Evolutionary conservation across 2,329 filamentous ascomycete genomes (phyloP), one percentile per base, ranked within the genome.

Genomic region (Acrocalymma vagum): DNA sequence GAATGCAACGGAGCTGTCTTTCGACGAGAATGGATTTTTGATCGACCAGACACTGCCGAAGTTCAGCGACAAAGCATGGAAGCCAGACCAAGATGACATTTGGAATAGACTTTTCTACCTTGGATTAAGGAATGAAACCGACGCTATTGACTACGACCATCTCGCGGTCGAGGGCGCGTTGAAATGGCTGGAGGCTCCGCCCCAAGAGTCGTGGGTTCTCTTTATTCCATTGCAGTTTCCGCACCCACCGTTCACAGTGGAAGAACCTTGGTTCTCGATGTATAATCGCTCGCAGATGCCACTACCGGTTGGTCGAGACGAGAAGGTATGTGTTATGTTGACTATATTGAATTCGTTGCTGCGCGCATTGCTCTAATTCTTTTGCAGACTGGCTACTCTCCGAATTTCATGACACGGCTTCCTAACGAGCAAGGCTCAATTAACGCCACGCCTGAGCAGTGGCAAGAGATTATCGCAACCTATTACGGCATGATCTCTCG

Each of bases 401-500:
- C 73, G 0, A 55, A 63, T 3, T 77, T 74, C 43, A 72, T 75
- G 68, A 55, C 65, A 25, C 48, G 55, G 0, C 74, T 72, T 31
- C 62, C 71, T 2, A 58, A 67, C 14, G 55, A 54, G 0, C 74
- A 76, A 27, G 71, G 70, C 1, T 74, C 71, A 0, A 48, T 59
- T 4, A 56, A 71, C 0, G 72, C 73, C 0, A 76, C 71, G 0
- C 50, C 58, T 3, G 72, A 72, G 25, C 65, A 72, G 10, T 76
- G 72, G 73, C 53, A 44, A 10, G 75, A 77, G 45, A 63, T 77
- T 15, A 72, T 62, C 24, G 74, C 71, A 0, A 76, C 72, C 0
- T 77, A 77, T 38, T 74, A 72, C 37, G 74, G 75, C n/a, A 78
- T 77, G 73, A 75, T 76, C 6, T 64, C 72, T 0, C 58, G 74